Base-by-base conservation (phyloP, 2,329 filamentous ascomycete species). In the Talaromyces amestolkiae region DNA sequence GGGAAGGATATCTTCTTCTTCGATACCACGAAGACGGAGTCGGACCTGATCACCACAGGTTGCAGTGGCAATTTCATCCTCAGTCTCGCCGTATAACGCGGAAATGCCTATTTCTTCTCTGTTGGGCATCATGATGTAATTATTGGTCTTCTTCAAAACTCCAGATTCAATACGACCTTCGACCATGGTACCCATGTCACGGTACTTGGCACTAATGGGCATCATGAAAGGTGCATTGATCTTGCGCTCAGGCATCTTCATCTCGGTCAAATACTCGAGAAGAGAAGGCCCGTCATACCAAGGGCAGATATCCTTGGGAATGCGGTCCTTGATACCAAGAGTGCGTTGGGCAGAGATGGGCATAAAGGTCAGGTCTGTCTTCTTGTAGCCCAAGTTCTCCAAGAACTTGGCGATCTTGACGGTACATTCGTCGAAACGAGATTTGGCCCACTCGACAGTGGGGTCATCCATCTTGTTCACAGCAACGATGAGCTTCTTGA, bases 381-480 rank as follows among this genome's bases (percentile, higher is more conserved):
- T 97, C 81, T 96, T 96, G 83, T 97, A 98, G 31, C 94, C 94
- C 11, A 96, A 90, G 62, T 88, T 91, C 82, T 97, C 97, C 68
- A 99, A 82, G 84, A 97, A 98, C 70, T 89, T 86, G 17, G 88
- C 80, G 59, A 99, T 87, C 83, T 98, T 99, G 70, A 89, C 89
- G 3, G 89, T 93, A 79, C 95, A 99, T 81, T 99, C 95, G 74
- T 92, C 89, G 83, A 92, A 99, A 65, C 95, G 89, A 47, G 91
- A 91, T 72, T 97, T 88, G 63, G 91, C 95, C 96, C 96, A 99
- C 75, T 97, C 87, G 61, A 99, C 96, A 2, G 95, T 99, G 11
- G 90, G 84, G 76, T 99, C 95, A 76, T 99, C 95, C 96, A 99
- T 99, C 85, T 99, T 99, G 87, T 99, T 99, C 77, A 97, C 93